A percentile compares a stretch with the other conserved stretches of the same genome.
phyloP scores from a whole-genome alignment of 805 yeast species.

The Limtongozyma cylindracea region DNA sequence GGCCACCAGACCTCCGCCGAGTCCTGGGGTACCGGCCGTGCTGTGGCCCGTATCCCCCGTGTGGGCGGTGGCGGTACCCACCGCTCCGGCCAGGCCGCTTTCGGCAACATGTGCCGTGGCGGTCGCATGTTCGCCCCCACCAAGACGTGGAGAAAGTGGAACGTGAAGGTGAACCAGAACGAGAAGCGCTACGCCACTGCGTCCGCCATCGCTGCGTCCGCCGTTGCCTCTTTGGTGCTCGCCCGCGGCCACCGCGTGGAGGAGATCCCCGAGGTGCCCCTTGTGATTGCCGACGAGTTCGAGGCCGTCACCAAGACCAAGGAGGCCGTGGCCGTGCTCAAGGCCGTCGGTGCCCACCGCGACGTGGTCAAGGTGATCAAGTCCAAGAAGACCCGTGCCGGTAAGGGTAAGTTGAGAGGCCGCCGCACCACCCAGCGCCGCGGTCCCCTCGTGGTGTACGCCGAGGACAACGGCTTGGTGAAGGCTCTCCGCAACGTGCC shows the following conservation, averaged over 20 bases:
- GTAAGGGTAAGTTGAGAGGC: constrained; percentile 99
- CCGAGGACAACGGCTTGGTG: constrained; percentile 90
- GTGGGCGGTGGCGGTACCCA: constrained; percentile 99
- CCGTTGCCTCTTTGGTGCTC: constrained; percentile 91
- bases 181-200: constrained; percentile 99
- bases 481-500: constrained; percentile 99
- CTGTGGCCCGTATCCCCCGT: constrained; percentile 99
- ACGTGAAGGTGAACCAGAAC: constrained; percentile 99
- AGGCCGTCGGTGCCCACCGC: constrained; percentile 97
- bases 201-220: constrained; percentile 98
- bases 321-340: constrained; percentile 95
- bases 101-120: constrained; percentile 99
- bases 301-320: constrained; percentile 91
- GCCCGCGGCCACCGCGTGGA: constrained; percentile 99
- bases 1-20: constrained; percentile 99
- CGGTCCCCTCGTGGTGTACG: constrained; percentile 98
- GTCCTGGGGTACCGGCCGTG: constrained; percentile 99
- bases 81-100: constrained; percentile 99
- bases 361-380: constrained; percentile 95
- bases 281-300: constrained; percentile 82
- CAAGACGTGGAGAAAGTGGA: constrained; percentile 99
- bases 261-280: constrained; percentile 94
- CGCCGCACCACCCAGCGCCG: constrained; percentile 99
- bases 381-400: constrained; percentile 98
- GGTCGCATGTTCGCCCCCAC: constrained; percentile 99